Evolutionary conservation across 2,329 filamentous ascomycete genomes (phyloP), one percentile per base, ranked within the genome.

Genomic region (Coniochaeta prunicola): DNA sequence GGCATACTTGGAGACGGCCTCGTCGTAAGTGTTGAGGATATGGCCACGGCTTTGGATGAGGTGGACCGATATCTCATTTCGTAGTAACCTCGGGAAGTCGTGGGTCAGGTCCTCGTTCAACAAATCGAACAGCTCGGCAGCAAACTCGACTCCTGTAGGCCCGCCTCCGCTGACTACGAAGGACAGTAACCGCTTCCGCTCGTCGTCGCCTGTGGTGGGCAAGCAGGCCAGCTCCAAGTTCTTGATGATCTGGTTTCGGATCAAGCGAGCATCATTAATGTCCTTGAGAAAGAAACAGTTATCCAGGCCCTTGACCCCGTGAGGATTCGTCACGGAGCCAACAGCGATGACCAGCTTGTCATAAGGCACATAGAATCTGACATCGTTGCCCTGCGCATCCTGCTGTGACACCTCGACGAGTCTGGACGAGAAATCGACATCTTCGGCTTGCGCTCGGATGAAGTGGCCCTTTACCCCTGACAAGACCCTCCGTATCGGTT

Each of bases 21-120:
- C 94, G 64, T 99, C 94, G 70, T 99, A 99, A 0, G 94, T 99
- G 76, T 99, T 99, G 31, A 99, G 80, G 63, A 99, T 99, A 67
- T 99, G 94, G 42, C 89, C 87, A 60, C 94, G 85, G 67, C 91
- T 96, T 70, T 99, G 94, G 62, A 99, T 97, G 53, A 99, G 81
- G 69, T 99, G 96, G 1, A 99, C 93, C 0, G 94, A 97, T 55
- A 99, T 96, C 71, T 99, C 92, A 70, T 97, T 97, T 62, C 94
- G 86, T n/a, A 99, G 76, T 31, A 99, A 85, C 62, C 87, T 87
- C 2, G 94, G 94, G 73, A 96, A 99, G 66, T 89, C 85, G 57
- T 82, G 80, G 48, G 87, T 87, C 48, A 99, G 75, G 70, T 99
- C 94, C 72, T 99, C 96, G 69, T 99, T 99, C 17, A 99, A 80